These are phyloP conservation scores for Phytopythium oedochilum DNA, from an alignment of 352 stramenopile genomes.

Conservation along the genomic window DNA sequence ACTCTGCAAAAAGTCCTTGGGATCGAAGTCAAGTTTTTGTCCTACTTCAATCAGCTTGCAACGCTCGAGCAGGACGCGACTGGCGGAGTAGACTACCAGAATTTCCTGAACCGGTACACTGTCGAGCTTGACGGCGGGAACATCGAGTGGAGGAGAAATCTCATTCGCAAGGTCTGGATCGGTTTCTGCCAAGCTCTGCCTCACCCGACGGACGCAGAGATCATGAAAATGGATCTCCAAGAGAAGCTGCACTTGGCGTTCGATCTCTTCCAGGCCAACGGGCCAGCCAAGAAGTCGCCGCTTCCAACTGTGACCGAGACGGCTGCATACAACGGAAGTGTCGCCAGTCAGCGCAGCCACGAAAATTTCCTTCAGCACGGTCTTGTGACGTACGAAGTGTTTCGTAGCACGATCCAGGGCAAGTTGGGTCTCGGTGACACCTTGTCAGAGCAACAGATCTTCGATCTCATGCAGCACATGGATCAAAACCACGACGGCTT, in stretches of 20 bases:
- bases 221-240: slow-evolving; percentile 44
- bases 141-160: slow-evolving; percentile 60
- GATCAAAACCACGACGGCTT: slow-evolving; percentile 89
- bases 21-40: slow-evolving; percentile 63
- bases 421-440: slow-evolving; percentile 47
- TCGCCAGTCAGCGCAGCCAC: slow-evolving; percentile 31
- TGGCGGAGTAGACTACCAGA: slow-evolving; percentile 59
- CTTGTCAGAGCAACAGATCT: slow-evolving; percentile 88
- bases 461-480: slow-evolving; percentile 91
- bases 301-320: slow-evolving; percentile 12
- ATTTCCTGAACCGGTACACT: slow-evolving; percentile 72
- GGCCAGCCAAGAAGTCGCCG: slow-evolving; percentile 15
- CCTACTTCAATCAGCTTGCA: slow-evolving; percentile 65
- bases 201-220: slow-evolving; percentile 23
- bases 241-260: slow-evolving; percentile 73
- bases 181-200: slow-evolving; percentile 59
- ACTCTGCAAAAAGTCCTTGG: slow-evolving; percentile 50
- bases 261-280: slow-evolving; percentile 47
- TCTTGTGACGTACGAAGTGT: slow-evolving; percentile 74
- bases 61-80: slow-evolving; percentile 25
- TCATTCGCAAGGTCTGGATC: slow-evolving; percentile 69
- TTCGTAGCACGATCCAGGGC: slow-evolving; percentile 63
- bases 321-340: slow-evolving; percentile 20
- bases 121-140: slow-evolving; percentile 53
- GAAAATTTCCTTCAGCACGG: slow-evolving; percentile 46